phyloP scores from a whole-genome alignment of 345 rosid genomes.

The Stellera chamaejasme region DNA sequence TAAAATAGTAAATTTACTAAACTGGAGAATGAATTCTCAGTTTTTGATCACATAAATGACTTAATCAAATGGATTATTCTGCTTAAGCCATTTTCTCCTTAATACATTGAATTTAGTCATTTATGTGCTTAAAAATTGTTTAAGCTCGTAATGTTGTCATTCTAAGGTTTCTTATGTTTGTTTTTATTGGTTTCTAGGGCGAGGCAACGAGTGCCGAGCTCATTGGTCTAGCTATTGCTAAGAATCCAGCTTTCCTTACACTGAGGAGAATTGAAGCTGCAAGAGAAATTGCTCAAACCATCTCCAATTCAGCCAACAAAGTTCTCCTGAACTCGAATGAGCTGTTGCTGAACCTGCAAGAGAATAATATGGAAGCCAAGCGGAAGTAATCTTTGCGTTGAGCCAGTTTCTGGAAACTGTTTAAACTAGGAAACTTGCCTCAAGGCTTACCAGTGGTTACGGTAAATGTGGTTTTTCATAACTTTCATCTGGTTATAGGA shows the following conservation, averaged over 20 bases:
- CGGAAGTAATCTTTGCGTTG: no score
- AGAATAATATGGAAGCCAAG: slow-evolving; percentile 6
- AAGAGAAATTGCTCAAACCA: slow-evolving; percentile 83
- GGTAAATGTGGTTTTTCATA: no score
- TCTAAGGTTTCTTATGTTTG: background rate
- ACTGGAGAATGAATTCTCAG: no score
- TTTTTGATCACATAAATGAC: no score
- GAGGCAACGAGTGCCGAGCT: slow-evolving; percentile 93
- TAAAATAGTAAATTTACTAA: no score
- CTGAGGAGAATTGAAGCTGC: slow-evolving; percentile 90
- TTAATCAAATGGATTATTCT: no score
- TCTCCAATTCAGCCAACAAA: slow-evolving; percentile 60
- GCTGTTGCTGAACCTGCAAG: slow-evolving; percentile 76
- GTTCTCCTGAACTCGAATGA: slow-evolving; percentile 65
- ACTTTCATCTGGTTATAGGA: no score
- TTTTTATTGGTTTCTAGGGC: slow-evolving; percentile 38
- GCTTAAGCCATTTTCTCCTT: no score
- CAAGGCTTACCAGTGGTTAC: no score
- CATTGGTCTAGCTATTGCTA: slow-evolving; percentile 90
- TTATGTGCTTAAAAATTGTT: background rate
- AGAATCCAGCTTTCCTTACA: slow-evolving; percentile 85
- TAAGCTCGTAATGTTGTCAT: background rate
- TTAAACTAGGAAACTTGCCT: no score
- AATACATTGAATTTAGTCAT: no score
- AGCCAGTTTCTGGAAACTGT: no score